A percentile compares a stretch with the other conserved stretches of the same genome.
These are phyloP conservation scores for Cnidoscolus chayamansa DNA, from an alignment of 441 rosid species.

Conservation along the genomic window DNA sequence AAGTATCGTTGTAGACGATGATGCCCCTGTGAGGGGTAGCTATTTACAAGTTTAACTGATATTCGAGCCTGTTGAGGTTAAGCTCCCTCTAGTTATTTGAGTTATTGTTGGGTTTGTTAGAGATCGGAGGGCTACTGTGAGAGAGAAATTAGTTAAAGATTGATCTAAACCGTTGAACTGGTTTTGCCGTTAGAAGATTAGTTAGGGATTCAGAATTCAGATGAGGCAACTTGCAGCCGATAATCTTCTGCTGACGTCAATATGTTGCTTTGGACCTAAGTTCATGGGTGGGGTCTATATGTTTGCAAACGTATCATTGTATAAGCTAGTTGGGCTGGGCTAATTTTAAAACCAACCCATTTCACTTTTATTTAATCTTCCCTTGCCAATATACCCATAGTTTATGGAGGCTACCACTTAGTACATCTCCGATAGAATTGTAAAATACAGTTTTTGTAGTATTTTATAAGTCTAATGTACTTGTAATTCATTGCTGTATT, in stretches of 20 bases:
- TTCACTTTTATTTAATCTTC: no score
- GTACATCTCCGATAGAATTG: no score
- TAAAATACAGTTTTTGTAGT: no score
- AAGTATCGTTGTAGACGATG: neutral
- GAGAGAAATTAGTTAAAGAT: neutral
- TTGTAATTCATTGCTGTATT: no score
- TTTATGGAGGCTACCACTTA: no score
- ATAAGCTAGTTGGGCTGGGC: no score
- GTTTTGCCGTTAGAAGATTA: neutral
- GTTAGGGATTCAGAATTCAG: neutral
- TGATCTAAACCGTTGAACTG: conserved; percentile 3
- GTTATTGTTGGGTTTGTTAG: neutral
- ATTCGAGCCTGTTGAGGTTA: neutral
- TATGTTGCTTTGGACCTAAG: neutral
- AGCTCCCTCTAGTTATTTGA: neutral
- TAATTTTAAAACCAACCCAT: no score
- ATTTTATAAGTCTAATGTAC: no score
- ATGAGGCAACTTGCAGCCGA: conserved; percentile 11
- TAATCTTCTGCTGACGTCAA: neutral
- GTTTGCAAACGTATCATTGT: no score
- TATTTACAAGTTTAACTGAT: neutral
- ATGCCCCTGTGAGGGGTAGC: neutral
- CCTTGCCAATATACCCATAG: no score
- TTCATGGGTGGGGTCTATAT: no score
- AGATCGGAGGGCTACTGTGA: neutral